Evolutionary conservation across 2,329 filamentous ascomycete genomes (phyloP).

Genomic region (Diaporthe citri): DNA sequence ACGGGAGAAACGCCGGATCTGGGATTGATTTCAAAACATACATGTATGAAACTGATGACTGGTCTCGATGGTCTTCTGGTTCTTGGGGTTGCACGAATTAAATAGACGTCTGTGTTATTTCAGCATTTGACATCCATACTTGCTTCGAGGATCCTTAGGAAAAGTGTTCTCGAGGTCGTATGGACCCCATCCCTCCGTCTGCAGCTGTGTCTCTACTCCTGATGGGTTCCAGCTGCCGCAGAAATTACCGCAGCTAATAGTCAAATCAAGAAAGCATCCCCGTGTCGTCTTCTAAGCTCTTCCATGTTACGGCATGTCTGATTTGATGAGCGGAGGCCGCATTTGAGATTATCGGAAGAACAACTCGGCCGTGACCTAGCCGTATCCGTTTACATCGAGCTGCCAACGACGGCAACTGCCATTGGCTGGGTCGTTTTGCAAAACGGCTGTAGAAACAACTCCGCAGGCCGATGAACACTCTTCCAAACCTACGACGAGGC

Average conservation of each 20-base stretch:
- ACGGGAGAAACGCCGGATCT: background rate
- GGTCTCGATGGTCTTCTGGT: background rate
- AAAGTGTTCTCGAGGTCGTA: background rate
- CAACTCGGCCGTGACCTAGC: background rate
- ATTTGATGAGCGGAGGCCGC: background rate
- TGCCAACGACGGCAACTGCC: background rate
- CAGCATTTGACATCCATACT: background rate
- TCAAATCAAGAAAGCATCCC: background rate
- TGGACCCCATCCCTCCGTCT: background rate
- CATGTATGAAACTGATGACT: background rate
- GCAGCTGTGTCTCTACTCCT: background rate
- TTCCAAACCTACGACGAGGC: background rate
- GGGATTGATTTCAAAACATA: background rate
- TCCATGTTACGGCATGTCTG: background rate
- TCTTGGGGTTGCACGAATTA: background rate
- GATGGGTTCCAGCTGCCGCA: background rate
- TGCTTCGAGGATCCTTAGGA: background rate
- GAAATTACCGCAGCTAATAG: background rate
- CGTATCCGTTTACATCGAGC: background rate
- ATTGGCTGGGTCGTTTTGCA: background rate
- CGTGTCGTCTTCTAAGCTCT: background rate
- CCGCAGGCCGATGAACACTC: background rate
- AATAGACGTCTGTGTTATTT: background rate
- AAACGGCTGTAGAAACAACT: background rate
- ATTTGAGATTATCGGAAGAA: background rate